phyloP scores from a whole-genome alignment of 164 flowering plant genomes.

The Sextonia rubra region DNA sequence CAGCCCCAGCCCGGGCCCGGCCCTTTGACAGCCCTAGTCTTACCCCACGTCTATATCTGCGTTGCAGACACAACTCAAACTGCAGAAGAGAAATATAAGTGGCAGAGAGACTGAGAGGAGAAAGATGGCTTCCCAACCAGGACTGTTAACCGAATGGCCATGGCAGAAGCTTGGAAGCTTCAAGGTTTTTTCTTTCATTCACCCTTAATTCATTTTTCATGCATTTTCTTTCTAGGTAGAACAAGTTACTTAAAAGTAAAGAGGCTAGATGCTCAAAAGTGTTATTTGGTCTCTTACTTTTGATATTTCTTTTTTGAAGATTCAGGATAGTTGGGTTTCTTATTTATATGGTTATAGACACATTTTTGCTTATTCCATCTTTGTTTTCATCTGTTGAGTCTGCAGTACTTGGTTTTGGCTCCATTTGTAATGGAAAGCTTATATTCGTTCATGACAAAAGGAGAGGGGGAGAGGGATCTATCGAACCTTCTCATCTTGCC shows the following conservation, averaged over 20 bases:
- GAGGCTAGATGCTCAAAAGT: too few relatives aligned
- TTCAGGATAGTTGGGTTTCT: too few relatives aligned
- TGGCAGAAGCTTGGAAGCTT: constrained; percentile 33
- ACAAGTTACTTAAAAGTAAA: background rate
- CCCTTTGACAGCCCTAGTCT: too few relatives aligned
- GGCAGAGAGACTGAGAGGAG: background rate
- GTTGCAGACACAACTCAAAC: too few relatives aligned
- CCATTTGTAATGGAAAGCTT: constrained; percentile 9
- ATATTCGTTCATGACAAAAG: background rate
- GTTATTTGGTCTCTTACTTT: background rate
- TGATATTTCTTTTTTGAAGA: too few relatives aligned
- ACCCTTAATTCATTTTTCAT: background rate
- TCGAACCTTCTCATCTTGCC: constrained; percentile 3
- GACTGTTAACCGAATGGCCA: constrained; percentile 38
- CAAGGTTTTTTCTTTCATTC: constrained; percentile 18
- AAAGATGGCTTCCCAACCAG: constrained; percentile 33
- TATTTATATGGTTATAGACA: background rate
- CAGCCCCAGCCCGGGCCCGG: too few relatives aligned
- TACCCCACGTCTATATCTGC: too few relatives aligned
- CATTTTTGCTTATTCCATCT: background rate
- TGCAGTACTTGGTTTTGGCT: constrained; percentile 11
- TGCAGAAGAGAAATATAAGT: too few relatives aligned
- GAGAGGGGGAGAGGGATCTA: constrained; percentile 9
- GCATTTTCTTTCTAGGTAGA: background rate
- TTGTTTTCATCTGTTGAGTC: background rate